These are phyloP conservation scores for Magnaporthiopsis poae DNA, from an alignment of 2,329 filamentous ascomycete genomes.

Conservation along the genomic window DNA sequence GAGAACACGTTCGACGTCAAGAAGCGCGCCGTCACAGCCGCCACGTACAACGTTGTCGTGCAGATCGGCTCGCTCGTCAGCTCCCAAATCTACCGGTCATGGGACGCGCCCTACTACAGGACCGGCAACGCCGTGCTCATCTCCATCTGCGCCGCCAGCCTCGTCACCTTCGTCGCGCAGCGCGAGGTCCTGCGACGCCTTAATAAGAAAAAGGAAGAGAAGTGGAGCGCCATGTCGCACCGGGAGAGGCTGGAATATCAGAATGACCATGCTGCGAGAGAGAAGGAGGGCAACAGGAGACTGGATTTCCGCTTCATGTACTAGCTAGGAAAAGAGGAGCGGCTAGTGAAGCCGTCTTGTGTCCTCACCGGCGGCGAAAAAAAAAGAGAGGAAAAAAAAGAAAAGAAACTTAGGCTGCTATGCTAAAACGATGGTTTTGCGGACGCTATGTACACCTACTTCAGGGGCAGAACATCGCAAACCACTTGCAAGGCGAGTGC, in stretches of 20 bases:
- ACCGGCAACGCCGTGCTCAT: conserved; percentile 49
- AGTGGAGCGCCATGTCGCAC: conserved; percentile 35
- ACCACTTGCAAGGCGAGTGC: too few species aligned
- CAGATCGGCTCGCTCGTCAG: conserved; percentile 34
- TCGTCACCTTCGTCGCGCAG: conserved; percentile 40
- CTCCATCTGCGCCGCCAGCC: conserved; percentile 36
- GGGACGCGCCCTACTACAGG: conserved; percentile 47
- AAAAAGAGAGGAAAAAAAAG: too few species aligned
- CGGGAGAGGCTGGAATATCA: conserved; percentile 38
- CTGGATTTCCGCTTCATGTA: conserved; percentile 43
- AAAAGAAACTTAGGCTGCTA: too few species aligned
- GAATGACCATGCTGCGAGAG: conserved; percentile 30
- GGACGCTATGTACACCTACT: too few species aligned
- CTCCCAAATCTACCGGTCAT: conserved; percentile 38
- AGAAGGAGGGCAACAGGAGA: conserved; percentile 38
- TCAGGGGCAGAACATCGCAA: too few species aligned
- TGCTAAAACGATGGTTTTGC: too few species aligned
- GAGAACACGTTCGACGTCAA: conserved; percentile 41
- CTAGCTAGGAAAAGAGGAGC: conserved; percentile 1
- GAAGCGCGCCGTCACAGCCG: conserved; percentile 37
- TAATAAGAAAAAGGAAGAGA: conserved; percentile 33
- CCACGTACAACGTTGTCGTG: conserved; percentile 38
- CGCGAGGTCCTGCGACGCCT: conserved; percentile 32
- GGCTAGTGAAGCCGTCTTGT: too few species aligned
- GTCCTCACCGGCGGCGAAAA: too few species aligned